Base-by-base conservation (phyloP, 768 basidiomycete genomes). In the Podaxis sp. region DNA sequence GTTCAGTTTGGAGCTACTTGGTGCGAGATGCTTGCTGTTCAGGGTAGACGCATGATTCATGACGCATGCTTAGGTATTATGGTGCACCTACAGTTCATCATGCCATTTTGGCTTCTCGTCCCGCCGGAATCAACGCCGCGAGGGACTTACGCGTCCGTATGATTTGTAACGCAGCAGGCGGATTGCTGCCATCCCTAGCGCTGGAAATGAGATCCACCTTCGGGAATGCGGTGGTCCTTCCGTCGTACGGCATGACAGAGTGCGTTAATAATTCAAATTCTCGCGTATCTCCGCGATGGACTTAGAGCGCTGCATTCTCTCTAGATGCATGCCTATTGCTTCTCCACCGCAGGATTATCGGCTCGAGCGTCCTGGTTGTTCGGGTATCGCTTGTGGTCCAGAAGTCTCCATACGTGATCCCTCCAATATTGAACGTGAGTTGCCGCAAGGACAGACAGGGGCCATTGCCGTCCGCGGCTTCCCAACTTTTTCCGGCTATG, bases 171-270 rank as follows among this genome's bases (percentile, higher is more conserved):
- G 80, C 80, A 29, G 85, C 85, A 0, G 82, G 82, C 1, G 82
- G 83, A 1, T 75, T 87, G 15, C 72, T 82, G 0, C 84, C 85
- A 4, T 80, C 82, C 0, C 77, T 84, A 13, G 83, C 85, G 12
- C 71, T 77, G 24, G 73, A 78, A 57, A 71, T 86, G 41, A 80
- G 80, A 69, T 67, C 75, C 37, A 77, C 78, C 2, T 86, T 86
- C 68, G 76, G 76, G 29, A 55, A 64, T 25, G 83, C 84, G 2
- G 77, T 79, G 8, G 77, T 87, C n/a, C 73, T 85, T 8, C 85
- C 85, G 24, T 85, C 84, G 1, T 86, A 85, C 68, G 85, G 84
- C 22, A 85, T 85, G 82, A 82, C 82, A 19, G 81, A 83, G 77
- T 78, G 58, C 49, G 75, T 68, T 29, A 33, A 46, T 46, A 50